Evolutionary conservation across 805 yeast genomes (phyloP).

Genomic region (Candida taoyuanica): DNA sequence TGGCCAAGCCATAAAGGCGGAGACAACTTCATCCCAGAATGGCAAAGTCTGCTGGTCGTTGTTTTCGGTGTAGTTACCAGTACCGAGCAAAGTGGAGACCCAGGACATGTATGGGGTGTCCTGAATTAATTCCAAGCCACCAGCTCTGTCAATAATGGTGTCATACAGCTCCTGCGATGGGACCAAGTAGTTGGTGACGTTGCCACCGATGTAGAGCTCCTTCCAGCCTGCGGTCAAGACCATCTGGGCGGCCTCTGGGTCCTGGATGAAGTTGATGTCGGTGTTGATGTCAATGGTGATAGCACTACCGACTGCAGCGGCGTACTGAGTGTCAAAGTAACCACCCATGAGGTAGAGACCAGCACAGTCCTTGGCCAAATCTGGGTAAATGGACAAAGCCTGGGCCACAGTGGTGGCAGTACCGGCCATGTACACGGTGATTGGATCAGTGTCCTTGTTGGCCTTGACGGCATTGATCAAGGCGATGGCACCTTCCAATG

Average conservation of each 20-base stretch:
- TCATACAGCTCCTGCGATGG: slow-evolving; percentile 37
- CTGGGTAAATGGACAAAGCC: slow-evolving; percentile 37
- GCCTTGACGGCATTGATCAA: slow-evolving; percentile 37
- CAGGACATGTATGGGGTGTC: slow-evolving; percentile 28
- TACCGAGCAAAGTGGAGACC: slow-evolving; percentile 29
- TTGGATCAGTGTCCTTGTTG: slow-evolving; percentile 33
- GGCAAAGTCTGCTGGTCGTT: slow-evolving; percentile 35
- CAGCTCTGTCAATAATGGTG: slow-evolving; percentile 33
- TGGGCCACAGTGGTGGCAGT: slow-evolving; percentile 43
- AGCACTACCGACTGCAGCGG: slow-evolving; percentile 30
- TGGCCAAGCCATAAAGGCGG: slow-evolving; percentile 35
- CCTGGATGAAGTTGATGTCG: slow-evolving; percentile 40
- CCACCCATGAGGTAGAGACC: slow-evolving; percentile 42
- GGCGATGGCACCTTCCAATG: slow-evolving; percentile 36
- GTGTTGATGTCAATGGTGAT: slow-evolving; percentile 36
- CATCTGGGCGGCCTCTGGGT: slow-evolving; percentile 43
- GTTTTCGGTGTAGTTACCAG: slow-evolving; percentile 33
- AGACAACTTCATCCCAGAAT: slow-evolving; percentile 41
- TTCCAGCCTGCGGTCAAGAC: slow-evolving; percentile 39
- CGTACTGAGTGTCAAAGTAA: slow-evolving; percentile 37
- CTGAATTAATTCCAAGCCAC: slow-evolving; percentile 28
- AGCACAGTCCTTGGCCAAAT: slow-evolving; percentile 35
- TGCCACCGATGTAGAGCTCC: slow-evolving; percentile 36
- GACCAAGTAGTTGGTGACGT: slow-evolving; percentile 37
- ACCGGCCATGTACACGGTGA: slow-evolving; percentile 38